Evolutionary conservation across 495 filamentous ascomycete genomes (phyloP), one percentile per base, ranked within the genome.

Genomic region (Xylaria grammica): DNA sequence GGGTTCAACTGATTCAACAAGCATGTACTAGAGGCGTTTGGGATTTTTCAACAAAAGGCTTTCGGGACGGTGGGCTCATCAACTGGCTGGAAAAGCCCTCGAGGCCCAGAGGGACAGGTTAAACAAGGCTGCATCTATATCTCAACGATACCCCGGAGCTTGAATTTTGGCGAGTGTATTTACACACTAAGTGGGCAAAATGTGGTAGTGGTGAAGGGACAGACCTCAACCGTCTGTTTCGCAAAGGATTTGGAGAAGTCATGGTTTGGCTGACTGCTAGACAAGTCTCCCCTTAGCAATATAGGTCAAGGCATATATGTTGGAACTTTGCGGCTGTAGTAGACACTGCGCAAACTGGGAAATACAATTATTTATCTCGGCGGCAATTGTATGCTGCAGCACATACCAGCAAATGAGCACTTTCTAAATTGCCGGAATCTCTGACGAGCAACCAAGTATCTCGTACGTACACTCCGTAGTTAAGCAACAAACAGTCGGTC

Each of bases 31-130:
- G 58, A 69, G 70, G 70, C 70, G 70, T 74, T 72, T 48, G 36
- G n/a, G 68, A 63, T 66, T 69, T 72, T 72, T 72, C 71, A 68
- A 74, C 71, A 68, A 73, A 74, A 72, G 69, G 68, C 63, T 71
- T 70, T 64, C 63, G 67, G 60, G 57, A 72, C 22, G 42, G 52
- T 22, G 53, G 65, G 67, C 60, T 72, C 68, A 60, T 60, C 56
- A 70, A 62, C 66, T 68, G 60, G 62, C 61, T 60, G 65, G 60
- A 62, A 55, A 56, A 29, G 15, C 17, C 30, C 30, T 64, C 62
- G 26, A 64, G 53, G 44, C 44, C 44, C 15, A 38, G 70, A 69
- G 66, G 68, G 58, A 63, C 36, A 58, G 62, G 67, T 51, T 60
- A 61, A 69, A 60, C 62, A 72, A 63, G 64, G 65, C 69, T 72